Evolutionary conservation across 257 asterid genomes (phyloP).

Genomic region (Gynochthodes officinalis): DNA sequence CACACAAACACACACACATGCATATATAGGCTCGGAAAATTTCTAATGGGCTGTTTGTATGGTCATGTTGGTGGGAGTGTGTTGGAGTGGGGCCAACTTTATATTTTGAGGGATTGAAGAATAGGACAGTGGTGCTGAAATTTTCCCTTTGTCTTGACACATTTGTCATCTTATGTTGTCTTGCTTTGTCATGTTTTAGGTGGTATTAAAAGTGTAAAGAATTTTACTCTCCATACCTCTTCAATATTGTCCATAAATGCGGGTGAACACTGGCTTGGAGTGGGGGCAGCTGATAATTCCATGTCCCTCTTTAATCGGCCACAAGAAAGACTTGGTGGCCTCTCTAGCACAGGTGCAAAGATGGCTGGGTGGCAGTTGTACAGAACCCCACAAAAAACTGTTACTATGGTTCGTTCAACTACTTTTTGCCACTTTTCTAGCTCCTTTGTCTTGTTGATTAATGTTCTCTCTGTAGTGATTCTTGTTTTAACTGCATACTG

Average conservation of each 20-base stretch:
- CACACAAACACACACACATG: too few species aligned
- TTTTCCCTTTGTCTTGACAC: background rate
- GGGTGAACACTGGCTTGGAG: constrained; percentile 92
- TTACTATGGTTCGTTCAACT: constrained; percentile 62
- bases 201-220: constrained; percentile 73
- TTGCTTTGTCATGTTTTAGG: constrained; percentile 38
- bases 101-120: background rate
- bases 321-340: constrained; percentile 83
- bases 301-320: constrained; percentile 98
- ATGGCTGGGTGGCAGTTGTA: constrained; percentile 96
- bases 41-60: background rate
- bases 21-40: background rate
- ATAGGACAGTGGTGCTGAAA: background rate
- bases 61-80: constrained; percentile 11
- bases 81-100: background rate
- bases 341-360: constrained; percentile 68
- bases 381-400: constrained; percentile 83
- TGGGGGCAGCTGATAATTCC: constrained; percentile 97
- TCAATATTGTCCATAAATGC: constrained; percentile 84
- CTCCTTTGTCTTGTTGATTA: background rate
- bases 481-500: too few species aligned
- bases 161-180: background rate
- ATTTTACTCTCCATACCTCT: constrained; percentile 66
- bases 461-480: background rate
- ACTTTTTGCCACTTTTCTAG: background rate